Evolutionary conservation across 2,329 filamentous ascomycete genomes (phyloP).

Genomic region (Sclerotiophoma versabilis): DNA sequence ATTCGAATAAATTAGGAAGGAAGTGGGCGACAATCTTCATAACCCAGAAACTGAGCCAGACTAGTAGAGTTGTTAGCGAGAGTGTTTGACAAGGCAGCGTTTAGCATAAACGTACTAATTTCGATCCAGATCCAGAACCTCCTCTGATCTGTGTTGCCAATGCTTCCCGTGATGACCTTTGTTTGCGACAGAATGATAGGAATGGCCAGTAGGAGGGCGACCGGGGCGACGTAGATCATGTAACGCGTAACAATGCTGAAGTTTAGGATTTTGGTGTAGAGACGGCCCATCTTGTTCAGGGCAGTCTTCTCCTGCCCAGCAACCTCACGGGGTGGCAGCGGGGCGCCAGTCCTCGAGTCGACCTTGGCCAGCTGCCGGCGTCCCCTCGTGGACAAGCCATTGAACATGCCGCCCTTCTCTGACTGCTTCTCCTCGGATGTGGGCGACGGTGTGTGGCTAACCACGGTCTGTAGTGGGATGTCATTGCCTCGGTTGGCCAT

Average conservation of each 20-base stretch:
- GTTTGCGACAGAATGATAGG: slow-evolving; percentile 69
- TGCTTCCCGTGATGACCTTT: slow-evolving; percentile 44
- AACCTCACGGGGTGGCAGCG: slow-evolving; percentile 41
- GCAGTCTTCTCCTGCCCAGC: slow-evolving; percentile 59
- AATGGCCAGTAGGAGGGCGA: slow-evolving; percentile 65
- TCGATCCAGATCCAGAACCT: slow-evolving; percentile 73
- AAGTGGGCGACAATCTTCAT: slow-evolving; percentile 67
- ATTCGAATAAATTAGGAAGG: slow-evolving; percentile 66
- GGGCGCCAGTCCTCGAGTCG: slow-evolving; percentile 42
- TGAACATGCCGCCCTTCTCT: slow-evolving; percentile 51
- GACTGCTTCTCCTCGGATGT: slow-evolving; percentile 41
- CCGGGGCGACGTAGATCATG: slow-evolving; percentile 66
- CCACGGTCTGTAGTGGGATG: slow-evolving; percentile 66
- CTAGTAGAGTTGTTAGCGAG: slow-evolving; percentile 26
- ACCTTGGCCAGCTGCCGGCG: slow-evolving; percentile 37
- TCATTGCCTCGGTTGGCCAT: slow-evolving; percentile 62
- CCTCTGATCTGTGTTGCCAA: slow-evolving; percentile 63
- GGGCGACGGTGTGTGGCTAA: slow-evolving; percentile 55
- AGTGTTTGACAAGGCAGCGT: not conserved
- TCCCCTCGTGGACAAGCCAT: slow-evolving; percentile 49
- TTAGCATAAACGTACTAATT: slow-evolving; percentile 52
- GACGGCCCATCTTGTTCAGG: slow-evolving; percentile 64
- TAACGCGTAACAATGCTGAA: slow-evolving; percentile 70
- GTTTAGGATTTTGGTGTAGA: slow-evolving; percentile 68
- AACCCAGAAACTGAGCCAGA: slow-evolving; percentile 69